phyloP scores from a whole-genome alignment of 176 grass and related monocot genomes.

The Chrysopogon serrulatus region DNA sequence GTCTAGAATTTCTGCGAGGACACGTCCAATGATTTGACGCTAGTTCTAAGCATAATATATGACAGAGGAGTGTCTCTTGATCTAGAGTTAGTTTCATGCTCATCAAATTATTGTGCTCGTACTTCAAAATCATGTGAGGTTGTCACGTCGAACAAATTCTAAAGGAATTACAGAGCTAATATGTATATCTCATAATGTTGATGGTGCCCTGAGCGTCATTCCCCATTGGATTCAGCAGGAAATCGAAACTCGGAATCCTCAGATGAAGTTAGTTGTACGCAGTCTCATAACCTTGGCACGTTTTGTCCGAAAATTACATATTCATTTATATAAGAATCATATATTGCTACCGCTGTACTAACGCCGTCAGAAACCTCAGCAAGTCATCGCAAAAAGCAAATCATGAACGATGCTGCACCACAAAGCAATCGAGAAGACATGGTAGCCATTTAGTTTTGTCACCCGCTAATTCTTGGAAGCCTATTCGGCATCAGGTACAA shows the following conservation, averaged over 20 bases:
- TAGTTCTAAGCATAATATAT: no score
- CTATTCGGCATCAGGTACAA: not conserved
- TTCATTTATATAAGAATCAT: no score
- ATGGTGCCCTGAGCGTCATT: not conserved
- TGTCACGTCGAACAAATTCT: no score
- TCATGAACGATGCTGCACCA: not conserved
- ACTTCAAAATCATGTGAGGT: no score
- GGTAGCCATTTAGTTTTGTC: not conserved
- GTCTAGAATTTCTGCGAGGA: no score
- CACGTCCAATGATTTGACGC: no score
- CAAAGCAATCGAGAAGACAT: not conserved
- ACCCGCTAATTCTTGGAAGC: not conserved
- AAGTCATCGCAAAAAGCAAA: not conserved
- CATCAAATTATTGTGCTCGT: no score
- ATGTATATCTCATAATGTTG: no score
- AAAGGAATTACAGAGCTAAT: no score
- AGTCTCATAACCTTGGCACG: not conserved
- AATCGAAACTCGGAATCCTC: not conserved
- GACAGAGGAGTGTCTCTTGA: no score
- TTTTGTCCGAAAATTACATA: not conserved
- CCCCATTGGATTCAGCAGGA: not conserved
- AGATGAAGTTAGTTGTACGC: not conserved
- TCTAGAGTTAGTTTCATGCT: no score
- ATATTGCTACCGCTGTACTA: not conserved
- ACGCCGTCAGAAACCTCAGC: not conserved